Evolutionary conservation across 805 yeast species (phyloP), one percentile per base, ranked within the genome.

Genomic region (Millerago galiae): DNA sequence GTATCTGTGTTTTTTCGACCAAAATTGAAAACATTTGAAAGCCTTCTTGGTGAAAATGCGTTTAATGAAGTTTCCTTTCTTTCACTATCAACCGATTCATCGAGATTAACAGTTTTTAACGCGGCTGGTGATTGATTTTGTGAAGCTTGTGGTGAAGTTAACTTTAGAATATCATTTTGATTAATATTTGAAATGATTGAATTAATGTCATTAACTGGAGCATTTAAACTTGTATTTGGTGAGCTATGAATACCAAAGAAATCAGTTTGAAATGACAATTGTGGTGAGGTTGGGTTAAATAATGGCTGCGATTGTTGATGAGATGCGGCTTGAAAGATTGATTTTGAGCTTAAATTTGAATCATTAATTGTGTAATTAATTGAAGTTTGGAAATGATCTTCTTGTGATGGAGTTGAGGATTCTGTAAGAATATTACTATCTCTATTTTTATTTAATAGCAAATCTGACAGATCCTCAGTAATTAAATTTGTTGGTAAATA

Each of bases 401-500:
- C 39, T 17, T 35, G 38, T 9, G 43, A 30, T 29, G 40, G 34
- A 12, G 34, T 32, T 15, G 42, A 32, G 12, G 31, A 35, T 31
- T 32, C 15, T 13, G 43, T 27, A 10, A 32, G 24, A 21, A 29
- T n/a, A 29, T 29, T 14, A 6, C 14, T 8, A 3, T 29, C 14
- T 8, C 14, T 29, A 29, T 37, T 37, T 17, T 37, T 38, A 11
- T 18, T 28, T 10, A 42, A 37, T 17, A 41, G 18, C 5, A 46
- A 38, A 11, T 43, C 56, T 13, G 51, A 40, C 4, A 54, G 35
- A 31, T 54, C 61, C 11, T 57, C 60, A 16, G 48, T 50, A 17
- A 57, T 57, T 35, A 67, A 43, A 39, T 63, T 53, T 3, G 70
- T 54, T 3, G 72, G 72, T 14, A 67, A 45, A 10, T 65, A 54